Percentiles rank a stretch among this genome's conserved stretches.
Conservation (phyloP, 495 filamentous ascomycete genomes). For the Elaphomyces granulatus region DNA sequence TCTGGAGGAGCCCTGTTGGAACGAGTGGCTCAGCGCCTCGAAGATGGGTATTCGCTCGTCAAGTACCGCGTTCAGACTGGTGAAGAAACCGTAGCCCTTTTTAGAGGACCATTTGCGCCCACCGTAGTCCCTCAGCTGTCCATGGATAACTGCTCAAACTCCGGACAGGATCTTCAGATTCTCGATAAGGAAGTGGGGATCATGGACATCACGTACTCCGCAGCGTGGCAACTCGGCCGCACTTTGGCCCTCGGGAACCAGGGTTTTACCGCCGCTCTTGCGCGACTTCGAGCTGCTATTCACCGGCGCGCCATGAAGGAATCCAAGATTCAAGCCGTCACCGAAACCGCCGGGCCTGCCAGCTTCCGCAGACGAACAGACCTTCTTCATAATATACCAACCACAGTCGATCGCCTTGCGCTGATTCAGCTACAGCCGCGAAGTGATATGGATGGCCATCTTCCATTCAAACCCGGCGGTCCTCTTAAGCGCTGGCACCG, state of each 20-base stretch:
- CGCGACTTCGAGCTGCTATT: slow-evolving; percentile 9
- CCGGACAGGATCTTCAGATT: slow-evolving; percentile 23
- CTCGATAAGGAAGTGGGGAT: slow-evolving; percentile 27
- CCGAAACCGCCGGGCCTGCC: too few species aligned
- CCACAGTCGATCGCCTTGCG: too few species aligned
- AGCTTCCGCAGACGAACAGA: too few species aligned
- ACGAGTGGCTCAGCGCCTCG: background rate
- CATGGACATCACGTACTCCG: slow-evolving; percentile 34
- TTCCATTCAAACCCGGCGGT: too few species aligned
- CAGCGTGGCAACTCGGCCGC: slow-evolving; percentile 34
- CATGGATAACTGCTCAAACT: slow-evolving; percentile 2
- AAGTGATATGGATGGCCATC: too few species aligned
- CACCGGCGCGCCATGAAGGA: too few species aligned
- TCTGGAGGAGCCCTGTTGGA: slow-evolving; percentile 12
- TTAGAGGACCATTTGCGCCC: slow-evolving; percentile 29
- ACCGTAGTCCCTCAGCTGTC: background rate
- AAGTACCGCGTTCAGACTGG: slow-evolving; percentile 14
- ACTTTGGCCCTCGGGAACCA: slow-evolving; percentile 19
- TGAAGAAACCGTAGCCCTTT: slow-evolving; percentile 25
- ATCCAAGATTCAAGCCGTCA: too few species aligned
- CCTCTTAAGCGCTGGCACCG: too few species aligned
- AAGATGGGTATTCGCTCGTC: background rate
- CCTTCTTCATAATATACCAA: too few species aligned
- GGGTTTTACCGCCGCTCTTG: slow-evolving; percentile 13
- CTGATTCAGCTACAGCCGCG: too few species aligned